Percentiles rank a stretch among this genome's conserved stretches.
phyloP scores from a whole-genome alignment of 495 filamentous ascomycete species.

The Penicillium silybi region DNA sequence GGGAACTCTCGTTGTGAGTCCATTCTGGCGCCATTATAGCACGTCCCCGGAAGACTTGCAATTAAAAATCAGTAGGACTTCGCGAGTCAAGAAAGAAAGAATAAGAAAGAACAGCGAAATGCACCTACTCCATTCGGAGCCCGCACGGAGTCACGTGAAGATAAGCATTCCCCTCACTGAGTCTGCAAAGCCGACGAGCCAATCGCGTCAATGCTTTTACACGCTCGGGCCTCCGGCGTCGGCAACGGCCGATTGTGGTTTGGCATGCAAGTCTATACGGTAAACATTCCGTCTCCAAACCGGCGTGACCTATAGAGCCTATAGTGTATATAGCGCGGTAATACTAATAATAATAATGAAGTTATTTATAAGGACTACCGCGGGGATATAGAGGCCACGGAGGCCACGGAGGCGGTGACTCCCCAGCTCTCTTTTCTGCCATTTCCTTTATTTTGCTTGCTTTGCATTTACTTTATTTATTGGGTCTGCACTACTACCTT shows the following conservation, averaged over 20 bases:
- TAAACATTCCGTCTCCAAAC: too few relatives aligned
- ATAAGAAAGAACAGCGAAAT: not conserved
- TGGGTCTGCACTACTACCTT: too few relatives aligned
- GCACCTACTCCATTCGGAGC: not conserved
- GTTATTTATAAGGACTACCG: too few relatives aligned
- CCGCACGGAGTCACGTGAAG: conserved; percentile 13
- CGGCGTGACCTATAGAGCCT: too few relatives aligned
- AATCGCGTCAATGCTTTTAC: not conserved
- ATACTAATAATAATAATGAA: too few relatives aligned
- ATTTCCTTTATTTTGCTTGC: too few relatives aligned
- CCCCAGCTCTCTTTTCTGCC: too few relatives aligned
- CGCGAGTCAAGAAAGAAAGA: not conserved
- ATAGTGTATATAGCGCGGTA: too few relatives aligned
- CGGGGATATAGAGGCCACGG: too few relatives aligned
- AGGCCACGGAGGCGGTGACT: too few relatives aligned
- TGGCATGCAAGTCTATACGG: too few relatives aligned
- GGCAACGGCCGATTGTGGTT: not conserved
- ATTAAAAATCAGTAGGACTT: not conserved
- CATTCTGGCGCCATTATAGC: conserved; percentile 24
- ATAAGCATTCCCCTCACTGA: conserved; percentile 13
- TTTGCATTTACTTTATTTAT: too few relatives aligned
- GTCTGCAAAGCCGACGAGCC: not conserved
- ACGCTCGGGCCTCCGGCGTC: not conserved
- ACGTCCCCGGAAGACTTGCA: not conserved
- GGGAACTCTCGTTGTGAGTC: conserved; percentile 37